Conservation (phyloP, 2,329 filamentous ascomycete species). For the Hymenoscyphus occultus region DNA sequence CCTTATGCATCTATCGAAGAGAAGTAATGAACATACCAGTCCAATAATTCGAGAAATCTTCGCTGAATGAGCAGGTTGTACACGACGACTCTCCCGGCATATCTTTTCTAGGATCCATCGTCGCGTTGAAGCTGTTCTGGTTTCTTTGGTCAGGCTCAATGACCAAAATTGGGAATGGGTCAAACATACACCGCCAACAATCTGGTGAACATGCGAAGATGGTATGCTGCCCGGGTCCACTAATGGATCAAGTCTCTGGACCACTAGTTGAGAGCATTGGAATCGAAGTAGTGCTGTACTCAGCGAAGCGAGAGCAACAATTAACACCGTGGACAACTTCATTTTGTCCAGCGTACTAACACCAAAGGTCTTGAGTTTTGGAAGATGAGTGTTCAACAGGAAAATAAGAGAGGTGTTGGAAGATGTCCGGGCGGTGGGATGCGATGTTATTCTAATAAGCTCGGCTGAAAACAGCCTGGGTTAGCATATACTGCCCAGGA, state of each 20-base stretch:
- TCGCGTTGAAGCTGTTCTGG: constrained; percentile 41
- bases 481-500: background rate
- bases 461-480: background rate
- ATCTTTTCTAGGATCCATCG: constrained; percentile 37
- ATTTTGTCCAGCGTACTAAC: constrained; percentile 11
- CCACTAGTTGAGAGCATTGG: constrained; percentile 24
- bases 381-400: background rate
- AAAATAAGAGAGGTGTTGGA: background rate
- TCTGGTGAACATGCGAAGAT: constrained; percentile 23
- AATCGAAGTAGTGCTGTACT: constrained; percentile 19
- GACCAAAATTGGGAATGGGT: background rate
- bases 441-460: constrained; percentile 9
- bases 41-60: constrained; percentile 39
- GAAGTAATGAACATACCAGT: constrained; percentile 14
- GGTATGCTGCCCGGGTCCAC: constrained; percentile 18
- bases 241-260: constrained; percentile 23
- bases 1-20: background rate
- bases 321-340: constrained; percentile 14
- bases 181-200: constrained; percentile 21
- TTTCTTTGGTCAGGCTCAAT: background rate
- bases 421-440: constrained; percentile 2
- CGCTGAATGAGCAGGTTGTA: constrained; percentile 37
- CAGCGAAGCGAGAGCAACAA: constrained; percentile 11
- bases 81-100: constrained; percentile 34
- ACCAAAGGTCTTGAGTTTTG: background rate